A percentile compares a stretch with the other conserved stretches of the same genome.
phyloP scores from a whole-genome alignment of 192 early-diverging fungal species.

The Obelidium mucronatum region DNA sequence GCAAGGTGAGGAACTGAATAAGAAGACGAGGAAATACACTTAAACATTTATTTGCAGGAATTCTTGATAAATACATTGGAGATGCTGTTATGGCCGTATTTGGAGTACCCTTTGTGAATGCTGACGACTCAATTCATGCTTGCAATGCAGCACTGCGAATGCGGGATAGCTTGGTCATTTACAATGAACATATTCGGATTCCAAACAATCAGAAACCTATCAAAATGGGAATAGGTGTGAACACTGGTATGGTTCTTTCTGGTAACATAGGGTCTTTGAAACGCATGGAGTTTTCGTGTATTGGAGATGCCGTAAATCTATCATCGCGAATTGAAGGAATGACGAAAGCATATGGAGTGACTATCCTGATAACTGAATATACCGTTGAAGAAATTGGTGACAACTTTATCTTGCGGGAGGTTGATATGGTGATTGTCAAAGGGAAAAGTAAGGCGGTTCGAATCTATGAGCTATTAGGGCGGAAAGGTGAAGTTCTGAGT shows the following conservation, averaged over 20 bases:
- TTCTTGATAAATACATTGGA: constrained; percentile 65
- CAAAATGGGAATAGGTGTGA: constrained; percentile 63
- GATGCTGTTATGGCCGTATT: constrained; percentile 69
- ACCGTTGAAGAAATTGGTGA: constrained; percentile 51
- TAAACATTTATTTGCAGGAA: constrained; percentile 35
- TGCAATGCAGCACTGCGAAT: constrained; percentile 61
- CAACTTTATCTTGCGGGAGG: constrained; percentile 51
- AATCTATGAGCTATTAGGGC: constrained; percentile 57
- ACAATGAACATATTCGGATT: constrained; percentile 41
- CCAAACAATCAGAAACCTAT: constrained; percentile 38
- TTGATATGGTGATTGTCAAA: constrained; percentile 56
- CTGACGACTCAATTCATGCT: constrained; percentile 60
- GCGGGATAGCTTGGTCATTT: constrained; percentile 48
- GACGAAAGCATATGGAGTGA: constrained; percentile 55
- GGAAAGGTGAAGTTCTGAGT: constrained; percentile 43
- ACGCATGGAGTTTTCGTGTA: constrained; percentile 64
- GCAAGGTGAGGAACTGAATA: too few relatives aligned
- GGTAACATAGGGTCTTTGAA: constrained; percentile 63
- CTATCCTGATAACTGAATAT: constrained; percentile 59
- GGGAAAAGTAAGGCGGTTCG: constrained; percentile 48
- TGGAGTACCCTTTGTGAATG: constrained; percentile 59
- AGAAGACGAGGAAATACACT: too few relatives aligned
- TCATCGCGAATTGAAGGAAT: constrained; percentile 59
- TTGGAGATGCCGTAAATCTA: constrained; percentile 63
- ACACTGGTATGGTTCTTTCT: constrained; percentile 63